A percentile compares a stretch with the other conserved stretches of the same genome.
phyloP scores from a whole-genome alignment of 2,329 filamentous ascomycete species.

The Xylaria sp. region DNA sequence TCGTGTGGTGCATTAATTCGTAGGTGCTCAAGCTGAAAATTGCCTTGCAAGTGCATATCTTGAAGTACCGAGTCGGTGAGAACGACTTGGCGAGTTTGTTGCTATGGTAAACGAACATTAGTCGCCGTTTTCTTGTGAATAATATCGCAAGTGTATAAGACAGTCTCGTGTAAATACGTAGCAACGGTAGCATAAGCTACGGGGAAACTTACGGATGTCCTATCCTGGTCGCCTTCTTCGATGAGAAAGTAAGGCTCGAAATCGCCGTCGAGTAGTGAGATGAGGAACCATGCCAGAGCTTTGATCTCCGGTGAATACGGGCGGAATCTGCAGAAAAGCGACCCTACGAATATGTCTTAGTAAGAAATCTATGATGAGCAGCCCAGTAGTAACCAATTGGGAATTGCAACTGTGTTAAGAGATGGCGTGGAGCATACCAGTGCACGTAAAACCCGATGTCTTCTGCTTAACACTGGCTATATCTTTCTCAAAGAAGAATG shows the following conservation, averaged over 20 bases:
- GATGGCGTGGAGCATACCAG: slow-evolving; percentile 40
- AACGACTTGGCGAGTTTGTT: slow-evolving; percentile 43
- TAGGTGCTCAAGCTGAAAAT: slow-evolving; percentile 46
- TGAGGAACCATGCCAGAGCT: slow-evolving; percentile 49
- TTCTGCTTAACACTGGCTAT: slow-evolving; percentile 45
- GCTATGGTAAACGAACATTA: slow-evolving; percentile 19
- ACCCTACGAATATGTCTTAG: slow-evolving; percentile 37
- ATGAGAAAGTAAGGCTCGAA: slow-evolving; percentile 50
- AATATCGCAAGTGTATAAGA: background rate
- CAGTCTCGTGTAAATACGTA: background rate
- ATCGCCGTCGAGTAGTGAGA: slow-evolving; percentile 47
- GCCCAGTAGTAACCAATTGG: background rate
- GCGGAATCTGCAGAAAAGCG: slow-evolving; percentile 48
- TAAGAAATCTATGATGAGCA: background rate
- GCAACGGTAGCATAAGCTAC: background rate
- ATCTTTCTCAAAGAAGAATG: slow-evolving; percentile 51
- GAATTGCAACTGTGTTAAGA: background rate
- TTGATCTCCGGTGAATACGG: slow-evolving; percentile 46
- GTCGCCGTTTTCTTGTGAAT: background rate
- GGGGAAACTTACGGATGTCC: slow-evolving; percentile 18
- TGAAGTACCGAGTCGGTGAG: slow-evolving; percentile 46
- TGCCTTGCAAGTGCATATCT: slow-evolving; percentile 49
- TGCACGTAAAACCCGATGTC: slow-evolving; percentile 46
- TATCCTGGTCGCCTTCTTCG: slow-evolving; percentile 42
- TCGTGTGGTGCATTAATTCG: slow-evolving; percentile 43